Base-by-base conservation (phyloP, 2,329 filamentous ascomycete genomes). In the Colletotrichum simmondsii region DNA sequence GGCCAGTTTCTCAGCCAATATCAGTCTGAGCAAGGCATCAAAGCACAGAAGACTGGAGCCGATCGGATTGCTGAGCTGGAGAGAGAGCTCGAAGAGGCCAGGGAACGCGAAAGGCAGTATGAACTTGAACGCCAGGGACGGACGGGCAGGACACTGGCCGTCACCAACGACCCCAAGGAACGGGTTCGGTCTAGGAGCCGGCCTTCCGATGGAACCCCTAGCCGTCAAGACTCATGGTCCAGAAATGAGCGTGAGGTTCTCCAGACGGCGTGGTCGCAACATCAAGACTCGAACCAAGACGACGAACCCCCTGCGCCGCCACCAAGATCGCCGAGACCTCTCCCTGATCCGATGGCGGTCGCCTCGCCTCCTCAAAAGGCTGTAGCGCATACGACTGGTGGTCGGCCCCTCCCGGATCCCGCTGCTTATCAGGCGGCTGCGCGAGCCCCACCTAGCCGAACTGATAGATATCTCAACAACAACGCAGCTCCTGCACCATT, bases 1-100 rank as follows among this genome's bases (percentile, higher is more conserved):
- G 95, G 95, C 2, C 95, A 98, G 79, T 95, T 92, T 77, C 88
- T 97, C 63, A 96, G 94, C 79, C 93, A 98, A 79, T 97, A 98
- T 80, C 93, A 94, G 80, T 91, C 92, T 24, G 92, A 94, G 76
- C 91, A 93, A 79, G 81, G 86, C 74, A 78, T 81, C 26, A 74
- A 74, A 32, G 62, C 74, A 4, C 74, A 75, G 26, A 74, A 73
- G 72, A 75, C 74, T 3, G 76, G 69, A 80, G 79, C 77, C 78
- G 77, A 80, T 2, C 69, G 74, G n/a, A 75, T 75, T 83, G 71
- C 79, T 79, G 78, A 98, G 80, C 87, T 98, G 5, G 96, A 98
- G 83, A 87, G 90, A 83, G 86, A 94, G 87, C 80, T 91, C 24
- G 87, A 93, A 85, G 76, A 89, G 79, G 86, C 91, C 75, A 85